Conservation (phyloP, 495 filamentous ascomycete species). For the Neurospora sp. region DNA sequence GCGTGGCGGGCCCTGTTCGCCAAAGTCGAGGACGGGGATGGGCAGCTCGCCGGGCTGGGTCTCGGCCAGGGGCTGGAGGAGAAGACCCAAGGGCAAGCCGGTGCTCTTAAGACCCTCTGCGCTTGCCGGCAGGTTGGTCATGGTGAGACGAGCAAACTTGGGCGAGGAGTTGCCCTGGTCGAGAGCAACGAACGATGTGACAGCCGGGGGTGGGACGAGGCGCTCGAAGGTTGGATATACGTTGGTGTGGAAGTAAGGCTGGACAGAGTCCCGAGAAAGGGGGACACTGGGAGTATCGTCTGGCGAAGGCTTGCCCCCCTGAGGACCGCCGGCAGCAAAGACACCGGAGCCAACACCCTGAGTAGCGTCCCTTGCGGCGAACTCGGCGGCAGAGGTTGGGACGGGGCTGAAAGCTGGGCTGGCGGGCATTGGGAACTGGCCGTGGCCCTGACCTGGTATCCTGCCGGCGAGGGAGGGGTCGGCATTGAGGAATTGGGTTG, state of each 20-base stretch:
- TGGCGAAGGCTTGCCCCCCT: slow-evolving; percentile 63
- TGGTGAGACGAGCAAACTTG: slow-evolving; percentile 79
- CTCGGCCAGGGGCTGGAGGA: slow-evolving; percentile 81
- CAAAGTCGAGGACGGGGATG: slow-evolving; percentile 92
- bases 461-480: slow-evolving; percentile 31
- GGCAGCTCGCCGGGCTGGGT: slow-evolving; percentile 76
- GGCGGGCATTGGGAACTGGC: slow-evolving; percentile 53
- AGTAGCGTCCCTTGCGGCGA: slow-evolving; percentile 40
- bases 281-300: slow-evolving; percentile 93
- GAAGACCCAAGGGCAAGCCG: slow-evolving; percentile 72
- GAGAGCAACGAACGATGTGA: slow-evolving; percentile 81
- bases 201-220: slow-evolving; percentile 78
- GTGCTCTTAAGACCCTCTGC: slow-evolving; percentile 71
- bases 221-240: slow-evolving; percentile 91
- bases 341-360: slow-evolving; percentile 14
- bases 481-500: slow-evolving; percentile 63
- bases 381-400: slow-evolving; percentile 43
- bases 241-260: slow-evolving; percentile 75
- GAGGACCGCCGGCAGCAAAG: slow-evolving; percentile 26
- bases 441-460: slow-evolving; percentile 20
- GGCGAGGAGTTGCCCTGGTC: slow-evolving; percentile 97
- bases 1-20: slow-evolving; percentile 79
- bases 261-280: slow-evolving; percentile 65
- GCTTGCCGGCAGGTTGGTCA: slow-evolving; percentile 84
- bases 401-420: slow-evolving; percentile 49